phyloP scores from a whole-genome alignment of 352 stramenopile species.

The Ophiocytium majus region DNA sequence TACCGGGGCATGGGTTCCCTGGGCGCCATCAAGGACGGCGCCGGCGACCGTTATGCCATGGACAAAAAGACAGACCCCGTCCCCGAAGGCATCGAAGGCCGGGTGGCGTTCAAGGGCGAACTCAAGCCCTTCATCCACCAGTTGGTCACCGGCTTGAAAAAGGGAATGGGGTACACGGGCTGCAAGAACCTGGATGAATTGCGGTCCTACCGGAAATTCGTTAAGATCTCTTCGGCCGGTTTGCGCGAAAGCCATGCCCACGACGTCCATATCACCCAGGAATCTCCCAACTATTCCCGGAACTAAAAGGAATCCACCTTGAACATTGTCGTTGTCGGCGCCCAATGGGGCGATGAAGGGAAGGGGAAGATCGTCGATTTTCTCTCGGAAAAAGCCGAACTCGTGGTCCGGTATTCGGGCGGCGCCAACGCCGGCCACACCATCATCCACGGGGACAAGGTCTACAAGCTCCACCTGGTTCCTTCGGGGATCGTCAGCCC shows the following conservation, averaged over 20 bases:
- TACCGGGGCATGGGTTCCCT: slow-evolving; percentile 1
- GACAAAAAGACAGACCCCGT: neutral
- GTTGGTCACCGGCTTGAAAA: neutral
- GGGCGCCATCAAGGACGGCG: neutral
- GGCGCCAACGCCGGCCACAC: neutral
- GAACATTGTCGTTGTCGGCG: too few species aligned
- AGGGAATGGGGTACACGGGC: neutral
- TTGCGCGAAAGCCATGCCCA: neutral
- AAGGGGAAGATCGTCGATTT: slow-evolving; percentile 8
- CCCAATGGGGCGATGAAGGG: slow-evolving; percentile 9
- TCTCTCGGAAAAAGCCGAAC: neutral
- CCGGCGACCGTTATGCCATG: neutral
- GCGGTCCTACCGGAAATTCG: neutral
- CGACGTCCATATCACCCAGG: neutral
- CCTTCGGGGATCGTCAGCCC: neutral
- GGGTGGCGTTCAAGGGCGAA: neutral
- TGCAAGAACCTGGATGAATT: neutral
- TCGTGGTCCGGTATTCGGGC: neutral
- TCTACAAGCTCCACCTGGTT: neutral
- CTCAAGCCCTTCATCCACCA: neutral
- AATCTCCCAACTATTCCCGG: neutral
- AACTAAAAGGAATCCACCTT: too few species aligned
- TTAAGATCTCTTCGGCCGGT: neutral
- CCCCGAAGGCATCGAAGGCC: neutral
- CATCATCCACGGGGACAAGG: neutral